Evolutionary conservation across 2,329 filamentous ascomycete species (phyloP).

Genomic region (Sporothrix dimorphospora): DNA sequence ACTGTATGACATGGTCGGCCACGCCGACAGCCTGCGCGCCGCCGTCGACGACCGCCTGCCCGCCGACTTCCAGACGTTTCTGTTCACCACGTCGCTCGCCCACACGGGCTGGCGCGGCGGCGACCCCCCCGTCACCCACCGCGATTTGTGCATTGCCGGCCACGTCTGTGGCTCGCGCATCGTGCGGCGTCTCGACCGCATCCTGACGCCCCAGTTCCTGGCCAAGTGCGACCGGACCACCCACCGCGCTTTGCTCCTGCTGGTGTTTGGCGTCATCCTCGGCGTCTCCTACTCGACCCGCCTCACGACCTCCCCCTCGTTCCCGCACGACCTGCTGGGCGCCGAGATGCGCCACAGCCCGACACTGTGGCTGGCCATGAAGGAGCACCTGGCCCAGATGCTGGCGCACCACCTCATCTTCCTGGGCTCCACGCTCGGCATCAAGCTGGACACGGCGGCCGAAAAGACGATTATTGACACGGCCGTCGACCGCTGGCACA

Average conservation of each 20-base stretch:
- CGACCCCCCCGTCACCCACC: conserved; percentile 27
- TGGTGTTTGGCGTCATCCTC: conserved; percentile 39
- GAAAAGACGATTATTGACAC: conserved; percentile 40
- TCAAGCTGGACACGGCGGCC: conserved; percentile 39
- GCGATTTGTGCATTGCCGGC: conserved; percentile 36
- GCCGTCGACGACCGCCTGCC: conserved; percentile 36
- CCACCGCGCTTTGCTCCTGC: conserved; percentile 39
- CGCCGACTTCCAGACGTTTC: conserved; percentile 38
- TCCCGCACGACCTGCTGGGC: conserved; percentile 35
- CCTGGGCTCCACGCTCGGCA: conserved; percentile 39
- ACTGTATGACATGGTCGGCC: conserved; percentile 37
- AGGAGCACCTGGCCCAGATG: conserved; percentile 42
- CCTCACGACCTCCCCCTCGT: conserved; percentile 33
- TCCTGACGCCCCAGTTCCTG: conserved; percentile 41
- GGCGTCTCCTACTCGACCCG: conserved; percentile 38
- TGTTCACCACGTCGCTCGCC: conserved; percentile 39
- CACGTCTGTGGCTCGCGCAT: conserved; percentile 39
- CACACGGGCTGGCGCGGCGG: conserved; percentile 35
- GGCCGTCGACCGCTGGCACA: conserved; percentile 39
- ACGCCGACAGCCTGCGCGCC: conserved; percentile 33
- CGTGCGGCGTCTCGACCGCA: conserved; percentile 39
- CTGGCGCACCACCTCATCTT: conserved; percentile 41
- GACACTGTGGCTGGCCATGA: conserved; percentile 41
- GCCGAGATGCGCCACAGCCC: conserved; percentile 40
- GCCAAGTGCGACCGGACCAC: conserved; percentile 34